Conservation (phyloP, 1,284 basidiomycete species). For the Xanthoconium separans region DNA sequence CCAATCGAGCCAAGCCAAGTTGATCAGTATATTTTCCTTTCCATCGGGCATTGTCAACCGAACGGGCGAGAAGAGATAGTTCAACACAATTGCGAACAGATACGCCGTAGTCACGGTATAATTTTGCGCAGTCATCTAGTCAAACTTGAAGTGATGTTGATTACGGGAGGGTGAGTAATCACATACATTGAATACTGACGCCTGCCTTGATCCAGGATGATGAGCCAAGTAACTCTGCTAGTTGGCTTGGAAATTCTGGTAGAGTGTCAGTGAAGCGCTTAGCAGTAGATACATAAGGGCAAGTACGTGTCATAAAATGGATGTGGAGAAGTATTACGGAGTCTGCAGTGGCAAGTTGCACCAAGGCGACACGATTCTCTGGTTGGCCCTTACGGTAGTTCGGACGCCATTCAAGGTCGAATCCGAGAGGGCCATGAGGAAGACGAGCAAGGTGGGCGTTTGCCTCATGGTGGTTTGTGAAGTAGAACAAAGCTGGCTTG, state of each 20-base stretch:
- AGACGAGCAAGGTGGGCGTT: conserved; percentile 21
- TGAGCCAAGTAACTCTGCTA: conserved; percentile 51
- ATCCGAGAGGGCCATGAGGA: conserved; percentile 49
- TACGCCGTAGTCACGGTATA: conserved; percentile 53
- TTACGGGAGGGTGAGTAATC: conserved; percentile 2
- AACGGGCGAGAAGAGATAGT: conserved; percentile 62
- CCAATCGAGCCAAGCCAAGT: conserved; percentile 61
- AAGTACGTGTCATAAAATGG: conserved; percentile 55
- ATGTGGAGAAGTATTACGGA: conserved; percentile 63
- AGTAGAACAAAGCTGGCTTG: conserved; percentile 22
- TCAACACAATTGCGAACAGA: conserved; percentile 61
- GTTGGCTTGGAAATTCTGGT: conserved; percentile 54
- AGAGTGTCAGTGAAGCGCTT: conserved; percentile 3
- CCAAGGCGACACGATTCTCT: conserved; percentile 65
- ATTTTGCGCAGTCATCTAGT: conserved; percentile 63
- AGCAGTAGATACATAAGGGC: neutral
- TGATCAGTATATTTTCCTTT: conserved; percentile 57
- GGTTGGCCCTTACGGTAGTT: conserved; percentile 46
- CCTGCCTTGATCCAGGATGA: conserved; percentile 59
- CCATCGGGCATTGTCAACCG: conserved; percentile 66
- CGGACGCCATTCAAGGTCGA: conserved; percentile 77
- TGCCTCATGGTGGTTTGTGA: conserved; percentile 23
- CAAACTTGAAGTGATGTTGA: neutral
- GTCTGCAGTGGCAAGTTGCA: conserved; percentile 61
- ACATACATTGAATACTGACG: conserved; percentile 65